phyloP scores from a whole-genome alignment of 495 filamentous ascomycete genomes.

The Aeminium ludgeri region DNA sequence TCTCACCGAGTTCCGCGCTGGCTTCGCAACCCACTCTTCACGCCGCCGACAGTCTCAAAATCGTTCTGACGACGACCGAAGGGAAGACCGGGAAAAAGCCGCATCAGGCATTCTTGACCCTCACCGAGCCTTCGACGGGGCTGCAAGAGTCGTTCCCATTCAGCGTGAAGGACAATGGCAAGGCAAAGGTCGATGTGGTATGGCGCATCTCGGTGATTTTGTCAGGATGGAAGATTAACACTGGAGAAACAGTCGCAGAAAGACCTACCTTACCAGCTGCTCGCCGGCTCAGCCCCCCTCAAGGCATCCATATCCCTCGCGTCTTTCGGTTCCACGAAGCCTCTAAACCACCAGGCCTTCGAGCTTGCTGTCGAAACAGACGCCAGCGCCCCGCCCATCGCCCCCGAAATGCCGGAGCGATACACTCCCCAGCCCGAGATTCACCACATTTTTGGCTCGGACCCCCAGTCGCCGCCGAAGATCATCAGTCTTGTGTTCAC shows the following conservation, averaged over 20 bases:
- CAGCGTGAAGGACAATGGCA: constrained; percentile 70
- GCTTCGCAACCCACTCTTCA: constrained; percentile 38
- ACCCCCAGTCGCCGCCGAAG: constrained; percentile 65
- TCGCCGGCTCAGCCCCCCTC: constrained; percentile 47
- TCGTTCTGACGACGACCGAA: constrained; percentile 66
- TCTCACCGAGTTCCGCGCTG: constrained; percentile 45
- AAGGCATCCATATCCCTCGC: constrained; percentile 65
- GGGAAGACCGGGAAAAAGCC: constrained; percentile 60
- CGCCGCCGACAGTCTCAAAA: constrained; percentile 57
- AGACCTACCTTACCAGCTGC: constrained; percentile 74
- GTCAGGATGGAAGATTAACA: neutral
- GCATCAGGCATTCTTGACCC: constrained; percentile 80
- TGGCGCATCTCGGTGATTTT: constrained; percentile 15
- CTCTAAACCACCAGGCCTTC: constrained; percentile 47
- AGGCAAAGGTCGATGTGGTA: constrained; percentile 71
- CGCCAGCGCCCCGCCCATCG: constrained; percentile 37
- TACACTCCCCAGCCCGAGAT: constrained; percentile 75
- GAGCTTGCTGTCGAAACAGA: constrained; percentile 48
- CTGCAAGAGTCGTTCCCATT: constrained; percentile 84
- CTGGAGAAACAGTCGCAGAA: constrained; percentile 49
- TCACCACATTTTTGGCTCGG: constrained; percentile 73
- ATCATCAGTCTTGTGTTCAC: constrained; percentile 66
- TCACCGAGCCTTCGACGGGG: constrained; percentile 55
- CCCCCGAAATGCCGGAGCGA: constrained; percentile 48
- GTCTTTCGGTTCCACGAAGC: constrained; percentile 62